Conservation (phyloP, 306 rosid species). For the Psophocarpus tetragonolobus region DNA sequence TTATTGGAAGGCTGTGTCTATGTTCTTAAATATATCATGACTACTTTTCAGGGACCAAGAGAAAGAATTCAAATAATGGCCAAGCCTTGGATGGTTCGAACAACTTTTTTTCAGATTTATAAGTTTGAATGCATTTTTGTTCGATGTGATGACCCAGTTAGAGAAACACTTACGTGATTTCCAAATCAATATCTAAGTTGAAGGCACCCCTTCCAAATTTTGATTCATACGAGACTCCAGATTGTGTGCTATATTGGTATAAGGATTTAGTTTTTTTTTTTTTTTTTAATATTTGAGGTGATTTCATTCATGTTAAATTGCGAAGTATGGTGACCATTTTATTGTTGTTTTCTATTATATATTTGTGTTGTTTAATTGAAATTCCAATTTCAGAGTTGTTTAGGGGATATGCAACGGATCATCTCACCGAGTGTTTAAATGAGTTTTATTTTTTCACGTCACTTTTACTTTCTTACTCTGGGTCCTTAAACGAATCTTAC, state of each 20-base stretch:
- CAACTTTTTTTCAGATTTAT: constrained; percentile 62
- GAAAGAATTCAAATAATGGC: constrained; percentile 44
- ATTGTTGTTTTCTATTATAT: not conserved
- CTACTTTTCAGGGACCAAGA: constrained; percentile 54
- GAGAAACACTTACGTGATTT: not conserved
- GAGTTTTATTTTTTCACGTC: too few species aligned
- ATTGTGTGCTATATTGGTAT: not conserved
- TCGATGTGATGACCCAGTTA: not conserved
- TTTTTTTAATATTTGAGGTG: not conserved
- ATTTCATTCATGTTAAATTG: not conserved
- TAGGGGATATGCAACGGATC: too few species aligned
- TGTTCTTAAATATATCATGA: constrained; percentile 17
- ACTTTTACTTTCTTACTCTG: too few species aligned
- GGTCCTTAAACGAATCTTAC: too few species aligned
- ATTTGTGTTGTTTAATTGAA: not conserved
- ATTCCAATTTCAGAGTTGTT: not conserved
- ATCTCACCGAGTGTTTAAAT: too few species aligned
- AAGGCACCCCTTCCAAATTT: not conserved
- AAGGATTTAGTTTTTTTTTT: not conserved
- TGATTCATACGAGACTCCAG: not conserved
- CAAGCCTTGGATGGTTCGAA: constrained; percentile 24
- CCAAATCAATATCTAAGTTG: constrained; percentile 1
- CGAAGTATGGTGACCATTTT: not conserved
- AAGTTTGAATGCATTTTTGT: constrained; percentile 22
- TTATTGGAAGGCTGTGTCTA: constrained; percentile 13